Evolutionary conservation across 1,284 basidiomycete genomes (phyloP), one percentile per base, ranked within the genome.

Genomic region (Naganishia albida): DNA sequence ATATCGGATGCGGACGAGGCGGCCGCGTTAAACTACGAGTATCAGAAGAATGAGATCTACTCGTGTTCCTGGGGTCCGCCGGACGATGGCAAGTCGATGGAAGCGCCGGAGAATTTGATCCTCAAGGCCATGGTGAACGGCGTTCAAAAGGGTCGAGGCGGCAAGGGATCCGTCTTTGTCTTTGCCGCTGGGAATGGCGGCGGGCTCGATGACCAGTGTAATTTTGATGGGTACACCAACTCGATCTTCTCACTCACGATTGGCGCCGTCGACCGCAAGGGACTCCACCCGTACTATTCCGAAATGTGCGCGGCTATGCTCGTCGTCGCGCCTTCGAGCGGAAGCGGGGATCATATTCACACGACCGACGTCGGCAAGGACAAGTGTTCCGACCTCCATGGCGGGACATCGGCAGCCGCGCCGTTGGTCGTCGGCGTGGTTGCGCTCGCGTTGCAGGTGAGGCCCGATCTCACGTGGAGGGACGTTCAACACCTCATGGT

Each of bases 181-280:
- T 99, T 99, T 77, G 96, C 96, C 1, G 94, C 93, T 66, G 96
- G 96, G 0, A 99, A 99, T 75, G 96, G 96, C 25, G 96, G 92
- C 26, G 85, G 86, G 2, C 84, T 84, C 59, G 91, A 90, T 38
- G 96, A 99, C 76, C 96, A 99, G 80, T 99, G 96, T 82, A 99
- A 99, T 79, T 99, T 99, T 76, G 96, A 99, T 72, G 96, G 96
- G 7, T 99, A 99, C 78, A 99, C 96, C 39, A 99, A 99, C 77
- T 92, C 89, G 70, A 96, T 98, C 70, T 98, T 93, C 80, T 93
- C 90, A 6, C 87, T 99, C 63, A 99, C 96, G 0, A 92, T 99
- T 34, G 89, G 93, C 10, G 92, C 96, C 0, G 84, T 97, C 65
- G 95, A 99, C 74, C 86, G 89, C 74, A 90, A 91, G 74, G 95